phyloP scores from a whole-genome alignment of 495 filamentous ascomycete genomes.

The Aspergillus biplanus region DNA sequence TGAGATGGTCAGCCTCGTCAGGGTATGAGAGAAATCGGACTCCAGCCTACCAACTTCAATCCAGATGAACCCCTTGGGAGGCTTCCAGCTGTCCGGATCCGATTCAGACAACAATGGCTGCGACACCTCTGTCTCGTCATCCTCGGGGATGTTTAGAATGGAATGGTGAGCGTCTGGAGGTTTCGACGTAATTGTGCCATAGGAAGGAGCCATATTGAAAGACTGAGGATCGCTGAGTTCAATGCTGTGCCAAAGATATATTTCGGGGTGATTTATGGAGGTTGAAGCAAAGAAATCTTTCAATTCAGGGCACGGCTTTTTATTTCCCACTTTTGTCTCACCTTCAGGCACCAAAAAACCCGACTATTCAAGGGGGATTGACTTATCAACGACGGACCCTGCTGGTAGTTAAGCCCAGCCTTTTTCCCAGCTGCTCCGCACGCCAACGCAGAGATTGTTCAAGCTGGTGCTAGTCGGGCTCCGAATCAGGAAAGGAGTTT shows the following conservation, averaged over 20 bases:
- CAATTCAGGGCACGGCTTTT: not conserved
- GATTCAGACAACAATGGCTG: conserved; percentile 43
- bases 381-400: not conserved
- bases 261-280: not conserved
- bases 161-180: not conserved
- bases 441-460: not conserved
- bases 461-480: conserved; percentile 7
- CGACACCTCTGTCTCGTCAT: conserved; percentile 28
- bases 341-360: not conserved
- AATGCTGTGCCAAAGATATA: too few relatives aligned
- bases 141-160: not conserved
- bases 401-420: not conserved
- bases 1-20: not conserved
- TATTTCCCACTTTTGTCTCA: not conserved
- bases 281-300: not conserved
- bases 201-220: not conserved
- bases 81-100: conserved; percentile 37
- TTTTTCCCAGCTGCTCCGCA: not conserved
- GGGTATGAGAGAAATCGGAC: not conserved
- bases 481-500: conserved; percentile 16
- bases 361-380: not conserved
- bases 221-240: too few relatives aligned
- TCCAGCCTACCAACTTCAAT: conserved; percentile 46
- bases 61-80: conserved; percentile 47
- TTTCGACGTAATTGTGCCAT: not conserved